phyloP scores from a whole-genome alignment of 78 protist genomes.

The Cavenderia fasciculata region DNA sequence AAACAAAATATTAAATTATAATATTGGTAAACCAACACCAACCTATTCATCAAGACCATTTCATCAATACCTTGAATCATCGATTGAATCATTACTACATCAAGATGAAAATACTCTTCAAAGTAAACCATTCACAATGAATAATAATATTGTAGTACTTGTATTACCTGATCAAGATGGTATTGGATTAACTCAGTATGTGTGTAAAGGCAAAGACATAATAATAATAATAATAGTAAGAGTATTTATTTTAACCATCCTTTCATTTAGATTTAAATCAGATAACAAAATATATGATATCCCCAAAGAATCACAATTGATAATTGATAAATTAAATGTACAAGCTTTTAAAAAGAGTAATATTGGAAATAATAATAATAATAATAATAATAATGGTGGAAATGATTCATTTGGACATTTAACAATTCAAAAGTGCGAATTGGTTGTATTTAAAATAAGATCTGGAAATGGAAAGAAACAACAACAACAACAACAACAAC shows the following conservation, averaged over 20 bases:
- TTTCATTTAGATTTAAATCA: not conserved
- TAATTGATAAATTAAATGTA: not conserved
- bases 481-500: not conserved
- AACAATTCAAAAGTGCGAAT: not conserved
- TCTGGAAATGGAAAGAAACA: not conserved
- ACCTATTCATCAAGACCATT: not conserved
- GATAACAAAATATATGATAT: not conserved
- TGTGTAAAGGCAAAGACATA: not conserved
- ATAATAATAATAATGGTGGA: not conserved
- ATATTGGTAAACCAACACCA: not conserved
- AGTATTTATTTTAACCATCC: no score
- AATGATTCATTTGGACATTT: not conserved
- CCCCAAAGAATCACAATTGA: not conserved
- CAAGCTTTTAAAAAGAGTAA: not conserved
- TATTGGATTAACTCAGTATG: not conserved
- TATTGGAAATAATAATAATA: conserved; percentile 12
- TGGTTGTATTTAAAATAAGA: not conserved
- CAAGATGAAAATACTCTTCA: not conserved
- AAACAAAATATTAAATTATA: not conserved
- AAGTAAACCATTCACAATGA: not conserved
- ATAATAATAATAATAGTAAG: no score
- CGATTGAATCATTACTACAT: not conserved
- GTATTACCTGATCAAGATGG: conserved; percentile 21
- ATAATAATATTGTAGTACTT: not conserved
- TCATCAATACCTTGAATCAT: not conserved